Conservation (phyloP, 2,329 filamentous ascomycete species). For the Scopulariopsis brevicaulis region DNA sequence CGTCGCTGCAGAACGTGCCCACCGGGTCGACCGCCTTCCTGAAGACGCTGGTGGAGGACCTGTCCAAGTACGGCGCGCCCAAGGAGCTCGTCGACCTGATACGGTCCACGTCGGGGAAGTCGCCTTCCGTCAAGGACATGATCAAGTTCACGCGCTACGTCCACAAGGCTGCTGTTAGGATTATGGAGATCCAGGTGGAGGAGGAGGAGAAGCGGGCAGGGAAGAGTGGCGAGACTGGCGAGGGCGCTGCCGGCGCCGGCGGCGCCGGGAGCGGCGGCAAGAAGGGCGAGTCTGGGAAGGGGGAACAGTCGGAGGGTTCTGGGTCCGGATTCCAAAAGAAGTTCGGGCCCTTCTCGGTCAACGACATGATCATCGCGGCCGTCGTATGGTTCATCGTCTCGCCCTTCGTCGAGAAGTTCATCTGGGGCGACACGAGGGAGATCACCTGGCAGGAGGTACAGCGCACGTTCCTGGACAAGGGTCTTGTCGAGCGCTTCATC, state of each 20-base stretch:
- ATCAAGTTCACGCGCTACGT: slow-evolving; percentile 7
- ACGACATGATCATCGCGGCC: slow-evolving; percentile 43
- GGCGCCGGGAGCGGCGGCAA: slow-evolving; percentile 6
- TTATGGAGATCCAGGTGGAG: slow-evolving; percentile 7
- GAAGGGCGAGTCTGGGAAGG: slow-evolving; percentile 8
- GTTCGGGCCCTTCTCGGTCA: slow-evolving; percentile 12
- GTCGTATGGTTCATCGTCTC: slow-evolving; percentile 26
- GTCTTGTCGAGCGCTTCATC: slow-evolving; percentile 85
- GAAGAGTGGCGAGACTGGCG: slow-evolving; percentile 13
- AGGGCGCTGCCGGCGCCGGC: slow-evolving; percentile 6
- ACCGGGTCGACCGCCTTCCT: slow-evolving; percentile 48
- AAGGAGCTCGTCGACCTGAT: slow-evolving; percentile 44
- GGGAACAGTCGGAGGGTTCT: slow-evolving; percentile 25
- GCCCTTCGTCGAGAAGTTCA: slow-evolving; percentile 27
- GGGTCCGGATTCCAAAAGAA: slow-evolving; percentile 20
- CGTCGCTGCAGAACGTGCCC: slow-evolving; percentile 51
- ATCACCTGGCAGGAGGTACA: slow-evolving; percentile 98
- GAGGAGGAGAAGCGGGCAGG: slow-evolving; percentile 6
- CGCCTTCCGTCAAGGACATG: not conserved
- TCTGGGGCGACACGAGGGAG: slow-evolving; percentile 41
- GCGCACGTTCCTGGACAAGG: slow-evolving; percentile 89
- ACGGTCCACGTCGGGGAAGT: not conserved
- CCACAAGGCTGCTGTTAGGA: slow-evolving; percentile 7
- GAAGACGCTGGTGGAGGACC: slow-evolving; percentile 45
- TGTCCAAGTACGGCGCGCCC: slow-evolving; percentile 61